These are phyloP conservation scores for Leccinum solheimii DNA, from an alignment of 1,284 basidiomycete species.

Conservation along the genomic window DNA sequence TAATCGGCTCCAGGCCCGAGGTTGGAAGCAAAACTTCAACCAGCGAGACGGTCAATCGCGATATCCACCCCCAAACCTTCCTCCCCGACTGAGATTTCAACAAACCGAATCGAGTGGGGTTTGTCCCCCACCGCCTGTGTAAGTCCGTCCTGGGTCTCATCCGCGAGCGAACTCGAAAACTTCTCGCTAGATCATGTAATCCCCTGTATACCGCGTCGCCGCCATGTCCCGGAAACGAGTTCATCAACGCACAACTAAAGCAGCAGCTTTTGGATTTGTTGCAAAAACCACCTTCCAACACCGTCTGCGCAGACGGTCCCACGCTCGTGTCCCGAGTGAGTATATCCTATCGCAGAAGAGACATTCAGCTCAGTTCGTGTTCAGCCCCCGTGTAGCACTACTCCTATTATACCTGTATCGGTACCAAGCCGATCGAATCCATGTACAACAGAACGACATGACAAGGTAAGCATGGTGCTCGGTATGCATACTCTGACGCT, in stretches of 20 bases:
- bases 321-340: background rate
- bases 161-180: background rate
- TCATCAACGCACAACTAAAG: constrained; percentile 11
- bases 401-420: background rate
- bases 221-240: background rate
- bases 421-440: background rate
- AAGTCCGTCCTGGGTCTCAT: background rate
- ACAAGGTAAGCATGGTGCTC: background rate
- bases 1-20: constrained; percentile 2
- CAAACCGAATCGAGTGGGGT: background rate
- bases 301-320: background rate
- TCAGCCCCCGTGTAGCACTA: constrained; percentile 5
- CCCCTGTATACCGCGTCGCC: constrained; percentile 2
- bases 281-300: background rate
- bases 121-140: constrained; percentile 6
- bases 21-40: background rate
- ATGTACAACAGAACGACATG: background rate
- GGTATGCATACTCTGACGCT: background rate
- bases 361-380: constrained; percentile 2
- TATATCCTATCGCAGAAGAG: background rate
- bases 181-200: constrained; percentile 11
- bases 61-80: background rate
- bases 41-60: background rate
- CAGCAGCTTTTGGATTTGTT: background rate
- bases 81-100: constrained; percentile 10